Conservation (phyloP, 192 early-diverging fungal genomes). For the Rhizophagus clarus region DNA sequence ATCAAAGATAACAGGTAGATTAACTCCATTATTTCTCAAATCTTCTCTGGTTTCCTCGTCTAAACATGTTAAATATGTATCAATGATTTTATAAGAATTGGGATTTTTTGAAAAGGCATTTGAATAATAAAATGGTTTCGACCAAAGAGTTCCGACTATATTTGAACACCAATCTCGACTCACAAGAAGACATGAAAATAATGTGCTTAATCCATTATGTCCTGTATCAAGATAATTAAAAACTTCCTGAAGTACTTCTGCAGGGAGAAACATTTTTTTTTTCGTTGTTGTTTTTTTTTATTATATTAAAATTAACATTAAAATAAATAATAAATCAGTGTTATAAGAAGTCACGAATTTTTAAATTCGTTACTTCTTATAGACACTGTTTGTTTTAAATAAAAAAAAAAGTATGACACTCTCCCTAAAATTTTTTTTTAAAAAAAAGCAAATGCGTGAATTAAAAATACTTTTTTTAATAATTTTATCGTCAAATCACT, state of each 20-base stretch:
- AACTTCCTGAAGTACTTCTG: neutral
- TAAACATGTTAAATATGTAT: neutral
- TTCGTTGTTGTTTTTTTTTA: neutral
- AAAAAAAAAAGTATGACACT: too few relatives aligned
- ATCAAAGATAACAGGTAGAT: neutral
- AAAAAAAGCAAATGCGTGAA: too few relatives aligned
- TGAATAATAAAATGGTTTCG: conserved; percentile 8
- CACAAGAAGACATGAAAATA: conserved; percentile 9
- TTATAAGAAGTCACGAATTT: too few relatives aligned
- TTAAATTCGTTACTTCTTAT: too few relatives aligned
- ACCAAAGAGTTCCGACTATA: neutral
- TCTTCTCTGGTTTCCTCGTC: neutral
- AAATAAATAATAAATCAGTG: too few relatives aligned
- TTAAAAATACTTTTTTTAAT: too few relatives aligned
- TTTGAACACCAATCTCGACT: neutral
- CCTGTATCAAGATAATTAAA: neutral
- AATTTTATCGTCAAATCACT: too few relatives aligned
- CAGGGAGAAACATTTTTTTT: neutral
- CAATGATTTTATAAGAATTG: neutral
- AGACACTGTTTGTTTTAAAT: too few relatives aligned
- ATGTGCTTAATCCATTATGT: neutral
- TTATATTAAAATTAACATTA: too few relatives aligned
- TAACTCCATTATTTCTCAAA: neutral
- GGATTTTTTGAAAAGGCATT: neutral
- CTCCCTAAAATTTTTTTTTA: too few relatives aligned